Conservation (phyloP, 106 monocot species). For the Dioscorea dumetorum region DNA sequence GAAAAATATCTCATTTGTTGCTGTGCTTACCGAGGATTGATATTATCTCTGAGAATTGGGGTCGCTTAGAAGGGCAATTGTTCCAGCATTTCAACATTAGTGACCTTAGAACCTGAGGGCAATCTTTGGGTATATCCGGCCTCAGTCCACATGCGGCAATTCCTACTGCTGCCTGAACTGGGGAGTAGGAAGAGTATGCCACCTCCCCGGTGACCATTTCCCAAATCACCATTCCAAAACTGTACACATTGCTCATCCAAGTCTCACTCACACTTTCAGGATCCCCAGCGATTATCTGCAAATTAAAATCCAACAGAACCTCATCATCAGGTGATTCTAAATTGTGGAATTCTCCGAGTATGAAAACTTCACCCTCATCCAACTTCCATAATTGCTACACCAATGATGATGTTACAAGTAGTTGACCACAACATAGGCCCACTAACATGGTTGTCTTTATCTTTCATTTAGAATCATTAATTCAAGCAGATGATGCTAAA, state of each 20-base stretch:
- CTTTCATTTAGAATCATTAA: no score
- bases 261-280: conserved; percentile 91
- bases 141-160: conserved; percentile 89
- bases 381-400: no score
- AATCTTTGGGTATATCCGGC: conserved; percentile 86
- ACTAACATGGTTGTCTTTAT: no score
- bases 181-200: conserved; percentile 85
- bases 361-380: no score
- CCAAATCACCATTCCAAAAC: conserved; percentile 96
- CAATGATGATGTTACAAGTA: no score
- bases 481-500: no score
- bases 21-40: conserved; percentile 46
- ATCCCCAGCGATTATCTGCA: conserved; percentile 92
- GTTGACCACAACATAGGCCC: no score
- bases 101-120: conserved; percentile 63
- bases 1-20: conserved; percentile 7
- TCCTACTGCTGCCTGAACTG: conserved; percentile 93
- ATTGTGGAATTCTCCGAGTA: no score
- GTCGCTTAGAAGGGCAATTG: conserved; percentile 60
- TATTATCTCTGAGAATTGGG: conserved; percentile 72
- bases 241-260: conserved; percentile 98
- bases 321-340: no score
- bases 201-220: conserved; percentile 91
- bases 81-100: conserved; percentile 91
- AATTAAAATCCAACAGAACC: not conserved